Evolutionary conservation across 2,329 filamentous ascomycete genomes (phyloP).

Genomic region (Ambrosiella cleistominuta): DNA sequence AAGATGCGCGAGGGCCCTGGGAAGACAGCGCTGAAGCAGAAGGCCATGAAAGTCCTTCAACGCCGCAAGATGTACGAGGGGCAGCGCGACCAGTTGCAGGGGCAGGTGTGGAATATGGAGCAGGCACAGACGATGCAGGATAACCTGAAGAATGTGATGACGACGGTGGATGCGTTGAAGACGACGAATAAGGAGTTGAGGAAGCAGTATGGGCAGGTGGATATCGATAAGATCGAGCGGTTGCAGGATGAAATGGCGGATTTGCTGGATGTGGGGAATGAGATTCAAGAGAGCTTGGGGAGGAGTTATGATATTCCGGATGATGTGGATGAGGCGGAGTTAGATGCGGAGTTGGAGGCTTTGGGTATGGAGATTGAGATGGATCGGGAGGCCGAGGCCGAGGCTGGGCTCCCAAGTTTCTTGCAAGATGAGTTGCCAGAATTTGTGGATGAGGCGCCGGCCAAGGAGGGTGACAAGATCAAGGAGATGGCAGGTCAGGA

Average conservation of each 20-base stretch:
- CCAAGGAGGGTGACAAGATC: slow-evolving; percentile 53
- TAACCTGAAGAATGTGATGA: slow-evolving; percentile 97
- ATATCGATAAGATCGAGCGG: slow-evolving; percentile 92
- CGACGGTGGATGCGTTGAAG: slow-evolving; percentile 94
- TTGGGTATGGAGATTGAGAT: slow-evolving; percentile 86
- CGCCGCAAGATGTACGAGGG: slow-evolving; percentile 86
- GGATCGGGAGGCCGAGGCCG: slow-evolving; percentile 44
- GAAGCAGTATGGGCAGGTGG: slow-evolving; percentile 91
- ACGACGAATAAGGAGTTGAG: slow-evolving; percentile 83
- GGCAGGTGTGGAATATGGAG: slow-evolving; percentile 98
- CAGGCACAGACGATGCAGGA: slow-evolving; percentile 97
- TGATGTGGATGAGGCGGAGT: slow-evolving; percentile 87
- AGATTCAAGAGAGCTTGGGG: slow-evolving; percentile 89
- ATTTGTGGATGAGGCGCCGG: slow-evolving; percentile 84
- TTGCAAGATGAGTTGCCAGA: slow-evolving; percentile 75
- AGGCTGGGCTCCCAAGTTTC: slow-evolving; percentile 59
- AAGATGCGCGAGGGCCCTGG: slow-evolving; percentile 94
- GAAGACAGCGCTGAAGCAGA: slow-evolving; percentile 81
- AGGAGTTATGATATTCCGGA: slow-evolving; percentile 89
- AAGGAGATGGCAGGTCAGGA: slow-evolving; percentile 49
- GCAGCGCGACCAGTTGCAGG: slow-evolving; percentile 82
- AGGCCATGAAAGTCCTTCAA: slow-evolving; percentile 85
- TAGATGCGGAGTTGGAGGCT: slow-evolving; percentile 92
- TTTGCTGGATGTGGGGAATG: slow-evolving; percentile 90
- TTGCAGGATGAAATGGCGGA: slow-evolving; percentile 99